A percentile compares a stretch with the other conserved stretches of the same genome.
These are phyloP conservation scores for Colletotrichum filicis DNA, from an alignment of 2,329 filamentous ascomycete species.

Conservation along the genomic window DNA sequence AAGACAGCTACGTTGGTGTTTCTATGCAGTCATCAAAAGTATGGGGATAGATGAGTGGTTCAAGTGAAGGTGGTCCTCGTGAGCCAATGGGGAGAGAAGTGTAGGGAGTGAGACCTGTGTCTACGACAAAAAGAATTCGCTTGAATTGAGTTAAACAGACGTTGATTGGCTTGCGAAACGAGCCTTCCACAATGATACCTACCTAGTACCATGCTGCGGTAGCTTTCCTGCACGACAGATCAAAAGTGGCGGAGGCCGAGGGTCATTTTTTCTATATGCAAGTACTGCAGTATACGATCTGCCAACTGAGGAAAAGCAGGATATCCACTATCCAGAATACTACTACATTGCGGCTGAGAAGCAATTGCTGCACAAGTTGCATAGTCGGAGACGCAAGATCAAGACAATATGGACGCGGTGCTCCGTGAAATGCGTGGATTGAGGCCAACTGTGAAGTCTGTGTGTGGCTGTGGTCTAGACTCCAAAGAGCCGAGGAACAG, in stretches of 20 bases:
- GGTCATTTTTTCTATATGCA: not conserved
- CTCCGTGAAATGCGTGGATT: not conserved
- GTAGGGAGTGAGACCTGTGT: not conserved
- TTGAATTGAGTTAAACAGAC: not conserved
- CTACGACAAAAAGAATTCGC: not conserved
- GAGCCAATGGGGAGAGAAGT: not conserved
- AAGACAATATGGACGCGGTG: not conserved
- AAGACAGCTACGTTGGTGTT: not conserved
- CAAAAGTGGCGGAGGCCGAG: no score
- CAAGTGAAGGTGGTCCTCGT: not conserved
- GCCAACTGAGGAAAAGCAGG: not conserved
- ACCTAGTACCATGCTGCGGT: not conserved
- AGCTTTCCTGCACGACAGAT: no score
- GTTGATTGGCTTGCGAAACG: not conserved
- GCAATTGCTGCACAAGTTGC: not conserved
- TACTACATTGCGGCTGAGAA: not conserved
- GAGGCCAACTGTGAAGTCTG: not conserved
- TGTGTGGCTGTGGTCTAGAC: not conserved
- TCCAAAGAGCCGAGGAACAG: not conserved
- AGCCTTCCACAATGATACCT: not conserved
- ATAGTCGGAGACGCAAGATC: not conserved
- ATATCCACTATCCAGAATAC: not conserved
- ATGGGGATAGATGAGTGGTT: not conserved
- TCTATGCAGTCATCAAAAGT: not conserved
- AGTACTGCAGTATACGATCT: not conserved